Conservation (phyloP, 352 stramenopile genomes). For the Pythium insidiosum region DNA sequence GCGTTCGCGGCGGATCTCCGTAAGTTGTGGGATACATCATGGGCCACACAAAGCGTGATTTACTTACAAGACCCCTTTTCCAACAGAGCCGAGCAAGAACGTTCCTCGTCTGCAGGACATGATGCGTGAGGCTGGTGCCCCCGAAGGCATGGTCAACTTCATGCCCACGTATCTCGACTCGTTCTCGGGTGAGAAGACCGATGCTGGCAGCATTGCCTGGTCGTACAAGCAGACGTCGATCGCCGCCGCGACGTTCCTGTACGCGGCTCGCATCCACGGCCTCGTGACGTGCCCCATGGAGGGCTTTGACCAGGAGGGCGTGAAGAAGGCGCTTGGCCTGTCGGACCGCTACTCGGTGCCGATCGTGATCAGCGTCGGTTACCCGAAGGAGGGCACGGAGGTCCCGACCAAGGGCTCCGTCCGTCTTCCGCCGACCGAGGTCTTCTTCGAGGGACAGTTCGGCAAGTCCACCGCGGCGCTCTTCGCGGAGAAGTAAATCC, state of each 20-base stretch:
- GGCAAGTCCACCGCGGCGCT: conserved; percentile 53
- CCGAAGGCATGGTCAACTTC: conserved; percentile 36
- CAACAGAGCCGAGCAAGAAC: conserved; percentile 59
- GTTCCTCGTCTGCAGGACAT: conserved; percentile 68
- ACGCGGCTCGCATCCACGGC: conserved; percentile 57
- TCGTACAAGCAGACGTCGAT: conserved; percentile 78
- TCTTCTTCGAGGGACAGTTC: conserved; percentile 87
- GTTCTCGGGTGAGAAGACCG: conserved; percentile 59
- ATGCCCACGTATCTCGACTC: conserved; percentile 52
- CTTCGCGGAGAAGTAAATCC: too few relatives aligned
- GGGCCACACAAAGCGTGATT: too few relatives aligned
- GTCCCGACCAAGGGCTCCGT: conserved; percentile 29
- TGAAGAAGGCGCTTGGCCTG: conserved; percentile 63
- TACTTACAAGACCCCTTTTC: too few relatives aligned
- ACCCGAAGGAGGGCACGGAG: conserved; percentile 18
- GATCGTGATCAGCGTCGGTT: conserved; percentile 63
- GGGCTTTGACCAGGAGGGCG: conserved; percentile 59
- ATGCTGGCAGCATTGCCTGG: conserved; percentile 69
- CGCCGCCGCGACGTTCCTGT: conserved; percentile 59
- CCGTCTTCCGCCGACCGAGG: conserved; percentile 47
- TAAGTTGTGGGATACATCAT: too few relatives aligned
- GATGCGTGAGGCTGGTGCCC: conserved; percentile 41
- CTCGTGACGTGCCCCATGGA: conserved; percentile 75
- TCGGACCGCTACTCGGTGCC: conserved; percentile 70
- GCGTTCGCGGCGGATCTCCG: conserved; percentile 76